A percentile compares a stretch with the other conserved stretches of the same genome.
These are phyloP conservation scores for Dalbergia oliveri DNA, from an alignment of 306 rosid species.

Conservation along the genomic window DNA sequence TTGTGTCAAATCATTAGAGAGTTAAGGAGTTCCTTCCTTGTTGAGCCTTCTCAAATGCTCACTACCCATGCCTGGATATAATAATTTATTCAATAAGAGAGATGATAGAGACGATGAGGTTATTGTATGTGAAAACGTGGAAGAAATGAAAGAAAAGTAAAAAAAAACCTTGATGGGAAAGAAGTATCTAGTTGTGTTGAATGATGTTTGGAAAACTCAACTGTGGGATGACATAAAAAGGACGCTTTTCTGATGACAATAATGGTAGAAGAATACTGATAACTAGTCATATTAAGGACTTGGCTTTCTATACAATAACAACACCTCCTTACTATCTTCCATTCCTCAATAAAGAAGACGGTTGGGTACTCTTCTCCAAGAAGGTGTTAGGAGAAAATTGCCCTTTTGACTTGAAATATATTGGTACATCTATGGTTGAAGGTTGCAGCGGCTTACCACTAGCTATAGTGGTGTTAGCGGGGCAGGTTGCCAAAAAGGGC, in stretches of 20 bases:
- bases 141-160: too few relatives aligned
- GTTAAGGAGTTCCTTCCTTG: not conserved
- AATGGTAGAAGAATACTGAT: conserved; percentile 19
- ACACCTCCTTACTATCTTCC: not conserved
- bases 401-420: not conserved
- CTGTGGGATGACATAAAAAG: too few relatives aligned
- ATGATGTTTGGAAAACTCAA: too few relatives aligned
- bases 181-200: too few relatives aligned
- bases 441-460: not conserved
- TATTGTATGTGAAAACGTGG: too few relatives aligned
- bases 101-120: too few relatives aligned
- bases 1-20: conserved; percentile 11
- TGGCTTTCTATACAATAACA: not conserved
- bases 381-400: not conserved
- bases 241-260: not conserved
- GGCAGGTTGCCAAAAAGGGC: not conserved
- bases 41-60: not conserved
- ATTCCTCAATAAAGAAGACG: not conserved
- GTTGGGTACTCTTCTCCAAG: conserved; percentile 8
- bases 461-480: not conserved
- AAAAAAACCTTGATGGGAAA: too few relatives aligned
- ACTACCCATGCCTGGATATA: not conserved
- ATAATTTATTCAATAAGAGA: too few relatives aligned
- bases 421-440: not conserved
- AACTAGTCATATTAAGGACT: not conserved